A percentile compares a stretch with the other conserved stretches of the same genome.
Conservation (phyloP, 192 early-diverging fungal species). For the Fimicolochytrium jonesii region DNA sequence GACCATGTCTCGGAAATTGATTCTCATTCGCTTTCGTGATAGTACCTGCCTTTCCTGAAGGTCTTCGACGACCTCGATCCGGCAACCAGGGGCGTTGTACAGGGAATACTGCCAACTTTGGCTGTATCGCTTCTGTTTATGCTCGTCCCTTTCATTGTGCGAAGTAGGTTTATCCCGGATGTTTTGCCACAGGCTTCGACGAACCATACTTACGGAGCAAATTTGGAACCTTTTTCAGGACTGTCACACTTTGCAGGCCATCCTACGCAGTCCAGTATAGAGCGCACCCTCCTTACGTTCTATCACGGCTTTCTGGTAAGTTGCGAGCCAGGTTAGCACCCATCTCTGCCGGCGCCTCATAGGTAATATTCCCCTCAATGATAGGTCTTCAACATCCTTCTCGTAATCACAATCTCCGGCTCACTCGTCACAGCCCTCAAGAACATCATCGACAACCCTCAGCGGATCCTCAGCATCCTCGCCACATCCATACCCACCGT, state of each 20-base stretch:
- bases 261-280: constrained; percentile 52
- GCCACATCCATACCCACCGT: constrained; percentile 66
- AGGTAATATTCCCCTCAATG: background rate
- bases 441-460: constrained; percentile 53
- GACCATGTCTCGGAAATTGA: no score
- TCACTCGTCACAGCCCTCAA: constrained; percentile 54
- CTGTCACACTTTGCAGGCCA: constrained; percentile 61
- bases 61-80: constrained; percentile 33
- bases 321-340: no score
- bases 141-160: constrained; percentile 63
- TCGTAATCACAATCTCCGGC: constrained; percentile 70
- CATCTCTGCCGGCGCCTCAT: no score
- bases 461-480: constrained; percentile 40
- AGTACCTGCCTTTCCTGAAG: constrained; percentile 50
- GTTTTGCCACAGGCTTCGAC: no score
- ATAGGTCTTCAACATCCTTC: constrained; percentile 72
- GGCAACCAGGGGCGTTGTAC: constrained; percentile 51
- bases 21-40: constrained; percentile 52
- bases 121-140: constrained; percentile 66
- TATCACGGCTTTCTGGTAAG: constrained; percentile 74
- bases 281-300: constrained; percentile 59
- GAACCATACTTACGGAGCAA: background rate
- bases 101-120: constrained; percentile 73
- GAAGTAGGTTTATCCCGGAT: constrained; percentile 22
- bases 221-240: constrained; percentile 20